These are phyloP conservation scores for California macrophylla DNA, from an alignment of 441 rosid genomes.

Conservation along the genomic window DNA sequence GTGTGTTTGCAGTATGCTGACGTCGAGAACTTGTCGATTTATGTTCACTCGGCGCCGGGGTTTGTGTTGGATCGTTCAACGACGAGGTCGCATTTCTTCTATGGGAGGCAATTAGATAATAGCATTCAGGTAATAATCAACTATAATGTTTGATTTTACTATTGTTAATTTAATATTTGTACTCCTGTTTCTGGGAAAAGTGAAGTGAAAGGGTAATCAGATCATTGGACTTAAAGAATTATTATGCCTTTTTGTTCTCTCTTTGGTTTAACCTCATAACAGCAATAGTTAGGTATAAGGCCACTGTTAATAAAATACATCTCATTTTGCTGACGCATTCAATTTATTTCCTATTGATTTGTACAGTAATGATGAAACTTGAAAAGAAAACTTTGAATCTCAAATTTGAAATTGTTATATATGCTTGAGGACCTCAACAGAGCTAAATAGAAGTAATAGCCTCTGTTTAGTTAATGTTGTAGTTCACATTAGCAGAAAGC, in stretches of 20 bases:
- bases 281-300: neutral
- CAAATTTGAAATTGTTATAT: neutral
- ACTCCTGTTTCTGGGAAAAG: conserved; percentile 1
- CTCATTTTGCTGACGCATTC: neutral
- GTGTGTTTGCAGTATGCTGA: conserved; percentile 39
- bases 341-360: neutral
- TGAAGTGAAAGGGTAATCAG: neutral
- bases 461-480: neutral
- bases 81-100: conserved; percentile 59
- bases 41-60: conserved; percentile 71
- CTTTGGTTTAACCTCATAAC: neutral
- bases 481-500: neutral
- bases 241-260: neutral
- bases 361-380: neutral
- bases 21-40: conserved; percentile 53
- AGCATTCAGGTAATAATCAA: conserved; percentile 43
- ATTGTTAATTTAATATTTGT: neutral
- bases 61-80: conserved; percentile 60
- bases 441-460: neutral
- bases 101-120: conserved; percentile 54
- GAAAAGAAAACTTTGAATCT: neutral
- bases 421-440: neutral
- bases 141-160: neutral
- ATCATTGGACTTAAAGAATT: neutral
- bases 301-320: neutral